phyloP scores from a whole-genome alignment of 345 rosid species.

The Syzygium oleosum region DNA sequence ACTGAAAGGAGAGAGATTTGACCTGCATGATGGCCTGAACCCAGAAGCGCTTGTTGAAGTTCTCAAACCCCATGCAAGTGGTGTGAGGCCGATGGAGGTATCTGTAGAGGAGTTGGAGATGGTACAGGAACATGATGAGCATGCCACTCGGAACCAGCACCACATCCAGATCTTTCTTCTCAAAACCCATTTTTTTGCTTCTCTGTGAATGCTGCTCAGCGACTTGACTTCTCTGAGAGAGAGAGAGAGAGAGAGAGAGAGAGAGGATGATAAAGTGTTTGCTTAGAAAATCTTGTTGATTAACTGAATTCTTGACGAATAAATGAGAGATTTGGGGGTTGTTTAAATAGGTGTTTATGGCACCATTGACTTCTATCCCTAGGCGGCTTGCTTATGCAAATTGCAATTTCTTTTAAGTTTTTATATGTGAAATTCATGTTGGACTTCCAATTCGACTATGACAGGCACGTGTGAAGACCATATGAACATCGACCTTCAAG shows the following conservation, averaged over 20 bases:
- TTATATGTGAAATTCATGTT: not conserved
- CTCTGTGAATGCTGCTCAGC: not conserved
- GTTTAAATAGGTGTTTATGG: not conserved
- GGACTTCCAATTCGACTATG: not conserved
- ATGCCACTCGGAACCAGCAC: slow-evolving; percentile 59
- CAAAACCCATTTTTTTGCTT: slow-evolving; percentile 4
- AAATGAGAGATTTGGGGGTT: not conserved
- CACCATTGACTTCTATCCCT: not conserved
- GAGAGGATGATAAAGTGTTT: not conserved
- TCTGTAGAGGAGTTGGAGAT: slow-evolving; percentile 54
- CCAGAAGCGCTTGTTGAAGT: slow-evolving; percentile 69
- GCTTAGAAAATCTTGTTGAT: not conserved
- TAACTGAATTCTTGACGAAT: not conserved
- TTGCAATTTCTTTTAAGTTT: not conserved
- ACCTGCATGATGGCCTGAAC: slow-evolving; percentile 62
- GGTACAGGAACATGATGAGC: slow-evolving; percentile 49
- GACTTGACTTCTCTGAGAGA: not conserved
- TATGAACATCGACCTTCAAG: not conserved
- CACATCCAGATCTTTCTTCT: slow-evolving; percentile 57
- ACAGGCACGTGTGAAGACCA: not conserved
- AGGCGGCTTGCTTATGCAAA: not conserved
- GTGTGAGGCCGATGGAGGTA: slow-evolving; percentile 60
- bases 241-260: not conserved
- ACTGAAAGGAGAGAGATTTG: not conserved
- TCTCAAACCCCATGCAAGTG: slow-evolving; percentile 62